phyloP scores from a whole-genome alignment of 2,329 filamentous ascomycete species.

The Rhynchosporium graminicola region DNA sequence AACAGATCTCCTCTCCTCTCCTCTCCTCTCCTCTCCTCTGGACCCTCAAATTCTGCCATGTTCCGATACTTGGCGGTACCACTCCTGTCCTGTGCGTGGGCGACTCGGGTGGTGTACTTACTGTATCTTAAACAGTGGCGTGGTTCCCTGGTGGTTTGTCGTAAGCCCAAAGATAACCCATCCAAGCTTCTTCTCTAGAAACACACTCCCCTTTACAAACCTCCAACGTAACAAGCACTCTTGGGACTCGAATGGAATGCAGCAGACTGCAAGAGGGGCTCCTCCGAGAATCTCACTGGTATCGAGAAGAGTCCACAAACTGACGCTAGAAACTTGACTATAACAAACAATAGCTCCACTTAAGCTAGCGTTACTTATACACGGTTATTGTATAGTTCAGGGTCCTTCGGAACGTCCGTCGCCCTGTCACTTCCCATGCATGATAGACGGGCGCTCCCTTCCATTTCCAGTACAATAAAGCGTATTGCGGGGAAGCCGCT shows the following conservation, averaged over 20 bases:
- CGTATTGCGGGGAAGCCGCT: conserved; percentile 24
- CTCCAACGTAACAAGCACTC: too few relatives aligned
- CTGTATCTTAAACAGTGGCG: conserved; percentile 16
- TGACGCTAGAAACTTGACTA: not conserved
- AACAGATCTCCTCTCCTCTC: too few relatives aligned
- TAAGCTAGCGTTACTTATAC: not conserved
- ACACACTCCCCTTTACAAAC: too few relatives aligned
- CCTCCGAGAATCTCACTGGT: too few relatives aligned
- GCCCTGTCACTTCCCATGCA: not conserved
- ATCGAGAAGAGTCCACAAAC: not conserved
- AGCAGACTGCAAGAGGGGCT: too few relatives aligned
- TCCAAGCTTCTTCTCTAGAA: not conserved
- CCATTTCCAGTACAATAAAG: conserved; percentile 13
- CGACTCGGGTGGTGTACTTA: conserved; percentile 3
- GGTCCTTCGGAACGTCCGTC: not conserved
- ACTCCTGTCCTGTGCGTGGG: not conserved
- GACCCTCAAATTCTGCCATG: not conserved
- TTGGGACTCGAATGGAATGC: too few relatives aligned
- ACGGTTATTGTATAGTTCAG: not conserved
- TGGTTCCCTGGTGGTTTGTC: conserved; percentile 12
- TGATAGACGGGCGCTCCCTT: not conserved
- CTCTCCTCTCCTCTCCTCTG: not conserved
- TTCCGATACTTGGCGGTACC: not conserved
- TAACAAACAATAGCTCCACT: not conserved
- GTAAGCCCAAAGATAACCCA: not conserved